Evolutionary conservation across 345 rosid species (phyloP).

Genomic region (Sisymbrium irio): DNA sequence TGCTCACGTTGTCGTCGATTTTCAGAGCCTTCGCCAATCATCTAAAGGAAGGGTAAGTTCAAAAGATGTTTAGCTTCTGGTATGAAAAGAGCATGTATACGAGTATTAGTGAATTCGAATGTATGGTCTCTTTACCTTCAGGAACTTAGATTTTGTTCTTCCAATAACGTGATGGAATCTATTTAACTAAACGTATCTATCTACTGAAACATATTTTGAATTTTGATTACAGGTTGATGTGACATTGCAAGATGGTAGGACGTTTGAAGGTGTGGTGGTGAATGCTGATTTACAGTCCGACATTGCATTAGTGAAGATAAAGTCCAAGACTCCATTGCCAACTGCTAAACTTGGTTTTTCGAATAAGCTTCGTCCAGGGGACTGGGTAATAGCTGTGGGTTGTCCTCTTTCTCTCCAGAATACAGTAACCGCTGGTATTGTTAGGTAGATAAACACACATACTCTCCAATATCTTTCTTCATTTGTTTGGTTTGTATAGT

Average conservation of each 20-base stretch:
- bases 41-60: slow-evolving; percentile 65
- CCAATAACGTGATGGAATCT: not conserved
- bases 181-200: not conserved
- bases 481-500: slow-evolving; percentile 5
- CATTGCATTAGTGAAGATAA: slow-evolving; percentile 87
- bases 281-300: slow-evolving; percentile 89
- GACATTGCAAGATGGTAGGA: slow-evolving; percentile 93
- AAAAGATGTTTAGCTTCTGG: not conserved
- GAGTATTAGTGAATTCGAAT: not conserved
- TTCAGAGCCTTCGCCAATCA: slow-evolving; percentile 45
- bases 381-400: slow-evolving; percentile 93
- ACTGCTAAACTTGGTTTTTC: slow-evolving; percentile 84
- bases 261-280: slow-evolving; percentile 73
- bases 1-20: slow-evolving; percentile 80
- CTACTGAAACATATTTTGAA: not conserved
- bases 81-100: not conserved
- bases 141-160: not conserved
- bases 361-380: slow-evolving; percentile 87
- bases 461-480: not conserved
- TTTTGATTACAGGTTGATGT: slow-evolving; percentile 70
- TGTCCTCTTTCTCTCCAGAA: slow-evolving; percentile 95
- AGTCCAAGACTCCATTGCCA: slow-evolving; percentile 75
- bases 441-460: slow-evolving; percentile 47
- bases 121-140: not conserved
- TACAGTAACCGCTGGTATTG: slow-evolving; percentile 89